Conservation (phyloP, 2,329 filamentous ascomycete genomes). For the Hypoxylon sp. region DNA sequence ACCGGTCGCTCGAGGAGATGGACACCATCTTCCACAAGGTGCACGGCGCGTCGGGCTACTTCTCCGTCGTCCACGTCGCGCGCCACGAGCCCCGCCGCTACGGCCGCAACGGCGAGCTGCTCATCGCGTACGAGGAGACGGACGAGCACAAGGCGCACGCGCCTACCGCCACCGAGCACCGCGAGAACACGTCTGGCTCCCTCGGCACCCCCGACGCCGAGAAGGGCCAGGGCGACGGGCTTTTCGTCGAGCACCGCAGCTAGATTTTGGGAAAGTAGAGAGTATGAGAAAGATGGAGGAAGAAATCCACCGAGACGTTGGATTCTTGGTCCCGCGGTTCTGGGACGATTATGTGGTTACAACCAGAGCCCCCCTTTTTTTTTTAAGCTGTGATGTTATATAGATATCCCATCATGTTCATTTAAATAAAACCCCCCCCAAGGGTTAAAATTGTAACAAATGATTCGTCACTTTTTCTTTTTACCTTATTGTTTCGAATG, state of each 20-base stretch:
- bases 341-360: not conserved
- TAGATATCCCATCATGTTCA: not conserved
- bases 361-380: not conserved
- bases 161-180: constrained; percentile 23
- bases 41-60: constrained; percentile 51
- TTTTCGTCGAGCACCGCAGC: constrained; percentile 14
- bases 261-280: no score
- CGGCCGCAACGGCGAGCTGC: constrained; percentile 65
- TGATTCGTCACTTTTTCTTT: no score
- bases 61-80: constrained; percentile 53
- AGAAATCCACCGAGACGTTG: no score
- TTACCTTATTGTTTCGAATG: no score
- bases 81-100: constrained; percentile 62
- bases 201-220: constrained; percentile 32
- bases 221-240: constrained; percentile 30
- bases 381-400: no score
- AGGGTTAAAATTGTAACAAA: no score
- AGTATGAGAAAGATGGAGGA: no score
- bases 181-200: constrained; percentile 21
- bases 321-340: no score
- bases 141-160: constrained; percentile 49
- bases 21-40: constrained; percentile 69
- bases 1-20: constrained; percentile 71
- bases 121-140: constrained; percentile 55
- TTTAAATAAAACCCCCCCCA: no score